A percentile compares a stretch with the other conserved stretches of the same genome.
Evolutionary conservation across 345 rosid genomes (phyloP).

Genomic region (Reutealis trisperma): DNA sequence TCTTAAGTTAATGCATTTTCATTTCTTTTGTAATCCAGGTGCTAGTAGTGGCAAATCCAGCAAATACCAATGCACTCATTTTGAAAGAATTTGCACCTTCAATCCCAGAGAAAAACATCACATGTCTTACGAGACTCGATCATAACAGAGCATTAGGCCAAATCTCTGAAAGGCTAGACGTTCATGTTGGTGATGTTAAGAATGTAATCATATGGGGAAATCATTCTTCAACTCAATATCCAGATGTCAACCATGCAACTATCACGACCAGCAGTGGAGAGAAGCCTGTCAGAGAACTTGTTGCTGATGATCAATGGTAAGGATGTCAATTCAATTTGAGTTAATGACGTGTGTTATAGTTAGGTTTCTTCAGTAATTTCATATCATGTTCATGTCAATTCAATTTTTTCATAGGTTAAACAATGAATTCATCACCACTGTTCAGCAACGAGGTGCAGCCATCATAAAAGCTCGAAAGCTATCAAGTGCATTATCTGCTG

Average conservation of each 20-base stretch:
- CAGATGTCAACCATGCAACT: constrained; percentile 75
- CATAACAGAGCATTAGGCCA: constrained; percentile 80
- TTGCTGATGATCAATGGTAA: constrained; percentile 61
- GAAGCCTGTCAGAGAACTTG: constrained; percentile 46
- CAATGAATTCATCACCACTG: constrained; percentile 53
- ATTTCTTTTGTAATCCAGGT: constrained; percentile 33
- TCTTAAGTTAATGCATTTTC: neutral
- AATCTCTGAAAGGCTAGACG: constrained; percentile 62
- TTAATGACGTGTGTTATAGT: too few relatives aligned
- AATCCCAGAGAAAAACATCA: constrained; percentile 71
- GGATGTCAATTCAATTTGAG: neutral
- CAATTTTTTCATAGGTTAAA: constrained; percentile 41
- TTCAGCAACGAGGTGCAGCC: constrained; percentile 76
- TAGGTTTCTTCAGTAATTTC: too few relatives aligned
- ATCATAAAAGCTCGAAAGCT: constrained; percentile 61
- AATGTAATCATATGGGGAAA: constrained; percentile 84
- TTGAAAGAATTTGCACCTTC: constrained; percentile 86
- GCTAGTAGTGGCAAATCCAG: constrained; percentile 79
- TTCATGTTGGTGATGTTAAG: constrained; percentile 59
- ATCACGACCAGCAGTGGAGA: constrained; percentile 42
- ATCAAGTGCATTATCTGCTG: constrained; percentile 83
- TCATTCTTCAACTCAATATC: constrained; percentile 92
- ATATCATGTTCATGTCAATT: too few relatives aligned
- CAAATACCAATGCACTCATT: constrained; percentile 82
- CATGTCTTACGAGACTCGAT: constrained; percentile 81